phyloP scores from a whole-genome alignment of 2,329 filamentous ascomycete species.

The Ascochyta viciae-villosae region DNA sequence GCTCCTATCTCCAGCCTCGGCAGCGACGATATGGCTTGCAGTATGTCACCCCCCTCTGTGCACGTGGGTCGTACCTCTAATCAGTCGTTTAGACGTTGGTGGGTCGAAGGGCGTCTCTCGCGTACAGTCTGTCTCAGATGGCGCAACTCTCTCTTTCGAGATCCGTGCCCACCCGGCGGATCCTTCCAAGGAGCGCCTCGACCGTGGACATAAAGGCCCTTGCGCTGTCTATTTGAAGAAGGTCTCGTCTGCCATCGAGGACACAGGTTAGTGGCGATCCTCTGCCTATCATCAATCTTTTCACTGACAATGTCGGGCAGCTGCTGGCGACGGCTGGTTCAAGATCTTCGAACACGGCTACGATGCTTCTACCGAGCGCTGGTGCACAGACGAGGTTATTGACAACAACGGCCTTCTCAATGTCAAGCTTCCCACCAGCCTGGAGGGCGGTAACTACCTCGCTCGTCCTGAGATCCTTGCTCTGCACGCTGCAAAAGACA shows the following conservation, averaged over 20 bases:
- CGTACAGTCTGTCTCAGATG: slow-evolving; percentile 56
- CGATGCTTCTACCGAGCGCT: slow-evolving; percentile 61
- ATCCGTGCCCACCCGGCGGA: slow-evolving; percentile 69
- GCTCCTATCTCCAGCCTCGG: slow-evolving; percentile 64
- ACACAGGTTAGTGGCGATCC: slow-evolving; percentile 42
- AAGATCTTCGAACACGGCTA: slow-evolving; percentile 78
- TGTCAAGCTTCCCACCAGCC: slow-evolving; percentile 65
- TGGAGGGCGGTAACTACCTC: slow-evolving; percentile 74
- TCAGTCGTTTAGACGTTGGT: slow-evolving; percentile 50
- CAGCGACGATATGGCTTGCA: slow-evolving; percentile 73
- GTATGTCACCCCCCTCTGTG: slow-evolving; percentile 53
- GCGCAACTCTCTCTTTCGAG: slow-evolving; percentile 69
- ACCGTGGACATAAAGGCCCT: slow-evolving; percentile 69
- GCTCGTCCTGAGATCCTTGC: slow-evolving; percentile 73
- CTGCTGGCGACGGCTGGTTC: slow-evolving; percentile 73
- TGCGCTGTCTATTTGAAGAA: slow-evolving; percentile 78
- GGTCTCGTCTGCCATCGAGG: slow-evolving; percentile 64
- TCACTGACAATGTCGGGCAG: slow-evolving; percentile 20
- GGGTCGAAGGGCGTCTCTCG: slow-evolving; percentile 59
- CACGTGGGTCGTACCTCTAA: slow-evolving; percentile 15
- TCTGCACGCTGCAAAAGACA: slow-evolving; percentile 66
- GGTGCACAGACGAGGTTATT: slow-evolving; percentile 76
- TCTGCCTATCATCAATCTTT: not conserved
- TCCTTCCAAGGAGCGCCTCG: slow-evolving; percentile 62
- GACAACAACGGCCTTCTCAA: slow-evolving; percentile 69